Conservation (phyloP, 148 eudicot genomes). For the Persicaria tinctoria region DNA sequence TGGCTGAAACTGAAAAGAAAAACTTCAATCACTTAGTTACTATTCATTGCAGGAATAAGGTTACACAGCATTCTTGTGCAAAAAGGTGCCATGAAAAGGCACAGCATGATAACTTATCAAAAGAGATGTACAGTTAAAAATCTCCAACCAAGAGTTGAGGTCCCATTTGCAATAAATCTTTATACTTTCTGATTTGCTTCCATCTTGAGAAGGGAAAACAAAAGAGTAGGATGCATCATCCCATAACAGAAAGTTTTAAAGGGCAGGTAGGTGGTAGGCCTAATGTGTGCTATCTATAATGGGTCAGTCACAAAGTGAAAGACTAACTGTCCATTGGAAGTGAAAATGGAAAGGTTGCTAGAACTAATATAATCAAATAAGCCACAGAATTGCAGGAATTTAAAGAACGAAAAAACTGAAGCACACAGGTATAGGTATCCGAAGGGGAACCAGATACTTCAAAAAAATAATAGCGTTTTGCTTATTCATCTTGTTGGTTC, state of each 20-base stretch:
- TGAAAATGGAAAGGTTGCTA: neutral
- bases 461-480: neutral
- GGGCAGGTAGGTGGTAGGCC: neutral
- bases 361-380: too few relatives aligned
- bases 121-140: neutral
- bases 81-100: neutral
- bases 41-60: neutral
- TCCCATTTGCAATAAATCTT: neutral
- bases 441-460: neutral
- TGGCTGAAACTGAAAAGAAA: neutral
- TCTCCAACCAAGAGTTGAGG: conserved; percentile 9
- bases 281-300: neutral
- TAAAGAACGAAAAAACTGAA: too few relatives aligned
- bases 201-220: neutral
- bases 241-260: neutral
- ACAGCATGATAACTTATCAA: neutral
- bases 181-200: neutral
- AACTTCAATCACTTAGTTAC: neutral
- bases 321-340: neutral
- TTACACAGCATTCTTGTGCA: neutral
- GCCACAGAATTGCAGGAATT: too few relatives aligned
- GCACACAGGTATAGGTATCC: too few relatives aligned
- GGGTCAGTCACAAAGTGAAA: neutral
- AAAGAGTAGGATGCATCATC: neutral
- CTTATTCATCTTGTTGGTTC: neutral